Evolutionary conservation across 306 rosid species (phyloP), one percentile per base, ranked within the genome.

Genomic region (Quercus alba): DNA sequence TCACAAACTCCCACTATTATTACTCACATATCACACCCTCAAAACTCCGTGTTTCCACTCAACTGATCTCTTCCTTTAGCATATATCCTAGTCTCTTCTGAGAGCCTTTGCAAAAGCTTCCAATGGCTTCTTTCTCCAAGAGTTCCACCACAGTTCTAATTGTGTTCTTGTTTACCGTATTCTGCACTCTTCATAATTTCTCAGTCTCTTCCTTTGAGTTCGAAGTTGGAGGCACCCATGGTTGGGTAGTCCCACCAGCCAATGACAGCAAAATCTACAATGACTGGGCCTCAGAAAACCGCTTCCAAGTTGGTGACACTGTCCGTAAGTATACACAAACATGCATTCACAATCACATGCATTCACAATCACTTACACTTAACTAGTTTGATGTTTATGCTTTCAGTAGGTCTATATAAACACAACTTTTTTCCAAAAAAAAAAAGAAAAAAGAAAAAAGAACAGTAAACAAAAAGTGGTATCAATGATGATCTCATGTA

Each of bases 281-380:
- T 68, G 83, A 79, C 9, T 95, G 99, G 99, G 98, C 99, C 81
- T 90, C 97, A 1, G 78, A 81, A 80, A 87, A 91, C 83, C 82
- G 97, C 77, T 95, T 95, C 87, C 90, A 31, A 26, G 83, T 84
- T 19, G 92, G 91, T 6, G 95, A 93, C 74, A 17, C 91, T 77
- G 59, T 93, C 30, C 79, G 98, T 95, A 87, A 61, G 97, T 78
- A 57, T 52, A 4, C 7, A 64, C 30, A 19, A 33, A 19, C 72
- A 31, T 30, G 49, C 23, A 6, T 31, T 2, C 4, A 30, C 46
- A 38, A 38, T 38, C 46, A 38, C 46, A 38, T 38, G 46, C 46
- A 8, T 11, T 38, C 46, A 41, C 46, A 41, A 41, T 41, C 46
- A 41, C 46, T 41, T 41, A 8, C 3, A 41, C 46, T 41, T 0